These are phyloP conservation scores for Phialemonium atrogriseum DNA, from an alignment of 2,329 filamentous ascomycete species.

Conservation along the genomic window DNA sequence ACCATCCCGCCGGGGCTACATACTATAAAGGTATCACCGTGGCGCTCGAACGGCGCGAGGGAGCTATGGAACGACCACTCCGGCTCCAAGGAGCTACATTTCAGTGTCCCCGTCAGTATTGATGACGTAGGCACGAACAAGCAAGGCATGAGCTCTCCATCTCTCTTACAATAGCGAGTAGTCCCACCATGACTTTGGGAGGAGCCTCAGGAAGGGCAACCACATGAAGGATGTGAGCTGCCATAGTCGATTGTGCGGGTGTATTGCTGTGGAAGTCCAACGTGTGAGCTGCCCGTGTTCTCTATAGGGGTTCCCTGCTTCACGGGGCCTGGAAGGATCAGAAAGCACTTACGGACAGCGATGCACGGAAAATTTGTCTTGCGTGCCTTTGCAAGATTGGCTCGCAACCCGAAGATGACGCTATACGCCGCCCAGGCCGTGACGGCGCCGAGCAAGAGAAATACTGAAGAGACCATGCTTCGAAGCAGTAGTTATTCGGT, in stretches of 20 bases:
- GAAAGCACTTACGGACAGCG: conserved; percentile 39
- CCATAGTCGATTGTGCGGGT: conserved; percentile 45
- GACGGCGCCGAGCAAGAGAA: conserved; percentile 23
- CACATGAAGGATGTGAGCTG: conserved; percentile 45
- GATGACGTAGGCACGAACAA: not conserved
- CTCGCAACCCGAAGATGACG: conserved; percentile 24
- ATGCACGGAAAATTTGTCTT: conserved; percentile 43
- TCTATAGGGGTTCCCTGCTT: no score
- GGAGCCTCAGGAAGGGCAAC: conserved; percentile 43
- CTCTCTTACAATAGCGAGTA: conserved; percentile 51
- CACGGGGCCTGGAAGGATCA: not conserved
- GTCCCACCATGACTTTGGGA: conserved; percentile 48
- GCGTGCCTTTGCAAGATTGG: conserved; percentile 42
- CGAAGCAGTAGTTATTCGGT: no score
- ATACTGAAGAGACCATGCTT: conserved; percentile 27
- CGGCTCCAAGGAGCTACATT: conserved; percentile 40
- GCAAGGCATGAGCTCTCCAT: not conserved
- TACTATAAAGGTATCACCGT: conserved; percentile 58
- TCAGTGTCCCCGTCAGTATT: no score
- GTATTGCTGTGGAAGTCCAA: conserved; percentile 30
- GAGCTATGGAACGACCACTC: conserved; percentile 52
- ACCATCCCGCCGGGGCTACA: conserved; percentile 47
- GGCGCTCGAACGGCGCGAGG: conserved; percentile 47
- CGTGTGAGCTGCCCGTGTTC: conserved; percentile 9
- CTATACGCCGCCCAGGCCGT: conserved; percentile 24